Evolutionary conservation across 2,329 filamentous ascomycete genomes (phyloP).

Genomic region (Allantophomopsis lycopodina): DNA sequence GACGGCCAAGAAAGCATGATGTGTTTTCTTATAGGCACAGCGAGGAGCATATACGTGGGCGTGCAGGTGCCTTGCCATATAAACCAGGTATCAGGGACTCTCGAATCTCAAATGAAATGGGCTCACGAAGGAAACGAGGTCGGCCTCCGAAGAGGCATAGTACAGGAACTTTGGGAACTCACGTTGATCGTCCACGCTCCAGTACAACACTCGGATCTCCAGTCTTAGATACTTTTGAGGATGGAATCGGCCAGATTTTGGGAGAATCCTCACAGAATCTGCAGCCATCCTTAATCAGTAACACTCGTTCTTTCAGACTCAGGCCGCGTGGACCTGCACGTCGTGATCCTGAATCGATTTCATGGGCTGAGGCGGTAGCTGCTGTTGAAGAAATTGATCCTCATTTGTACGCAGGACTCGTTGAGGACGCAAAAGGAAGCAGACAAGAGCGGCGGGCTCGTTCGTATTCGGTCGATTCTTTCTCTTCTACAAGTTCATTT

Average conservation of each 20-base stretch:
- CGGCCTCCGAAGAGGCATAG: neutral
- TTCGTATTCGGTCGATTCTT: too few species aligned
- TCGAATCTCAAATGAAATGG: too few species aligned
- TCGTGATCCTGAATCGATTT: slow-evolving; percentile 9
- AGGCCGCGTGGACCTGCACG: slow-evolving; percentile 11
- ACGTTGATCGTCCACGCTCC: neutral
- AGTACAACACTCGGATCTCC: neutral
- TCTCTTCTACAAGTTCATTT: too few species aligned
- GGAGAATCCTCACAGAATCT: neutral
- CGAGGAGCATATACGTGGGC: too few species aligned
- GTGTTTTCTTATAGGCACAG: too few species aligned
- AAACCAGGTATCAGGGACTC: too few species aligned
- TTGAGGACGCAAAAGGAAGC: too few species aligned
- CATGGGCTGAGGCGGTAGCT: slow-evolving; percentile 16
- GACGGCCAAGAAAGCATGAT: too few species aligned
- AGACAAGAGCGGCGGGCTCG: too few species aligned
- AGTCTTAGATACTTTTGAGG: neutral
- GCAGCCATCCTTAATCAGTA: slow-evolving; percentile 5
- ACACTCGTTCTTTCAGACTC: slow-evolving; percentile 6
- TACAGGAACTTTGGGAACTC: neutral
- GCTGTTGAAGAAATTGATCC: slow-evolving; percentile 13
- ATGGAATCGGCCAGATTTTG: neutral
- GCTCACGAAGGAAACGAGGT: too few species aligned
- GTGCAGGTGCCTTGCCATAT: too few species aligned
- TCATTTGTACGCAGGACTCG: slow-evolving; percentile 9